Base-by-base conservation (phyloP, 2,329 filamentous ascomycete genomes). In the Coniochaeta ligniaria region DNA sequence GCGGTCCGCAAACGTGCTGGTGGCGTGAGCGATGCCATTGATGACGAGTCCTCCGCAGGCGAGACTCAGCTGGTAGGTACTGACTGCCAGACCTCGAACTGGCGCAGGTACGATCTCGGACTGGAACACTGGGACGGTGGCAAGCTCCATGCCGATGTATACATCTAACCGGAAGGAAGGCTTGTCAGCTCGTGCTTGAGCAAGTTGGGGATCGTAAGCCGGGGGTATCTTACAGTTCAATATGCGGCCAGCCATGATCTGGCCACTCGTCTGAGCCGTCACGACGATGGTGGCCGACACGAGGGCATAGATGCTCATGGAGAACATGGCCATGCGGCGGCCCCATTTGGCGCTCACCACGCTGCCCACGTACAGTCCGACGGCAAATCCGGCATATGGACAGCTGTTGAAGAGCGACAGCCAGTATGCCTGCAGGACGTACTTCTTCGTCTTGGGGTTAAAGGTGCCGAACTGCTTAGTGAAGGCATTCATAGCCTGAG, bases 131-230 rank as follows among this genome's bases (percentile, higher is more conserved):
- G 75, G 75, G 0, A 75, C 71, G 2, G 73, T 65, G 0, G 75
- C 70, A 11, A 76, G 67, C 61, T 76, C 74, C 69, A 75, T 76
- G 16, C 74, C 75, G 35, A 76, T 67, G 55, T 76, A 76, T 22
- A 73, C 58, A 57, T 75, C 59, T 62, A 28, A 20, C 11, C 28
- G 5, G 9, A n/a, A 16, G 11, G 24, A n/a, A 14, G 6, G 9
- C 22, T 31, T 17, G 50, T 45, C 35, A 56, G 38, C 26, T 50
- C 28, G 26, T 6, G 16, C 4, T 43, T 43, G 38, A 31, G 28
- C 3, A 9, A 20, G 14, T 20, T 11, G 6, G 6, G 47, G 6
- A 7, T 8, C 22, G 35, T n/a, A 12, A 35, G 24, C 28, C 22
- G 12, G 1, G n/a, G 60, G 38, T 9, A 33, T 35, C 58, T 36